These are phyloP conservation scores for Ustilago cynodontis DNA, from an alignment of 1,284 basidiomycete genomes.

Conservation along the genomic window DNA sequence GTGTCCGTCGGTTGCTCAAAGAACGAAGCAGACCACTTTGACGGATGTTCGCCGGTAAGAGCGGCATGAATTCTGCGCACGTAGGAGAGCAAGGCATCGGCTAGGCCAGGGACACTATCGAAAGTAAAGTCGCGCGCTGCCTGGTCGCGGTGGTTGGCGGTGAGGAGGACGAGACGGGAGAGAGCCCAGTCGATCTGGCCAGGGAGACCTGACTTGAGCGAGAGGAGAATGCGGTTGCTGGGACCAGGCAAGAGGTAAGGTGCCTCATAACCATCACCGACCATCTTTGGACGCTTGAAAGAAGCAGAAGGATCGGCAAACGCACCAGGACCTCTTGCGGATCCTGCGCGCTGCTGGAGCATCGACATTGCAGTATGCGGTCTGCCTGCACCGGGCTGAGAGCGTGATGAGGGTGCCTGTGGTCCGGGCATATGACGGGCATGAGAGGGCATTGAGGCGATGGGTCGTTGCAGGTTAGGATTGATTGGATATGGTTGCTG, in stretches of 20 bases:
- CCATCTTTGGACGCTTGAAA: slow-evolving; percentile 40
- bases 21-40: slow-evolving; percentile 50
- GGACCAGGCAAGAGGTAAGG: slow-evolving; percentile 58
- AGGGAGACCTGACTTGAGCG: slow-evolving; percentile 64
- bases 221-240: slow-evolving; percentile 62
- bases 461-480: slow-evolving; percentile 23
- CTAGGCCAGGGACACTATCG: slow-evolving; percentile 57
- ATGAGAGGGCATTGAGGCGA: slow-evolving; percentile 31
- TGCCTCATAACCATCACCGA: slow-evolving; percentile 43
- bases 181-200: slow-evolving; percentile 67
- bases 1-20: slow-evolving; percentile 53
- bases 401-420: slow-evolving; percentile 16
- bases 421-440: slow-evolving; percentile 31
- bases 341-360: slow-evolving; percentile 24
- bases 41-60: slow-evolving; percentile 39
- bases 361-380: slow-evolving; percentile 23
- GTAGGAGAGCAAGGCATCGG: slow-evolving; percentile 57
- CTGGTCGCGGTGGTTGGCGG: slow-evolving; percentile 32
- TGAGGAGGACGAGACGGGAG: slow-evolving; percentile 49
- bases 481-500: slow-evolving; percentile 22
- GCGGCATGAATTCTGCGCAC: slow-evolving; percentile 54
- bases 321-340: slow-evolving; percentile 3
- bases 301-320: slow-evolving; percentile 16
- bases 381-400: slow-evolving; percentile 4
- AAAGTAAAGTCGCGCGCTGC: slow-evolving; percentile 44